Conservation (phyloP, 2,329 filamentous ascomycete genomes). For the Clarireedia homoeocarpa region DNA sequence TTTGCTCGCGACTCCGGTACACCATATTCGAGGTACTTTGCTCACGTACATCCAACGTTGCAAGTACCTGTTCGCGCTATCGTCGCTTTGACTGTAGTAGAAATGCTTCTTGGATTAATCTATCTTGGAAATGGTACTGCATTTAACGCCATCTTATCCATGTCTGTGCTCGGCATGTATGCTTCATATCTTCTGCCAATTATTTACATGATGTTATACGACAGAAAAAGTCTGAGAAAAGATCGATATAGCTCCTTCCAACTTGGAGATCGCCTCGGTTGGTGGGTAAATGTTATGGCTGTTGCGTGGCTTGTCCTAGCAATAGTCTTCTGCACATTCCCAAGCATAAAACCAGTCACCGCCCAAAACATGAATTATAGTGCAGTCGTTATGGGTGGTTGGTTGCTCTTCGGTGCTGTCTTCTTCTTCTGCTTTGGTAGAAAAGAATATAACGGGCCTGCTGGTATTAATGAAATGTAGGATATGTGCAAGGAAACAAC, state of each 20-base stretch:
- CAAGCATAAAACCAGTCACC: constrained; percentile 33
- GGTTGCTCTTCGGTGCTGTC: constrained; percentile 30
- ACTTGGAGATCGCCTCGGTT: constrained; percentile 31
- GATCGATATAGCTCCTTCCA: constrained; percentile 22
- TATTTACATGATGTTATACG: constrained; percentile 31
- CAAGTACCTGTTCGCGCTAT: constrained; percentile 35
- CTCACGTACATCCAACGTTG: constrained; percentile 25
- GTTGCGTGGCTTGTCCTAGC: constrained; percentile 37
- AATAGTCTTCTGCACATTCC: constrained; percentile 40
- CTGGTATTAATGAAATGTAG: not conserved
- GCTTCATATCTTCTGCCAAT: constrained; percentile 37
- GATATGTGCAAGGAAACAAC: no score
- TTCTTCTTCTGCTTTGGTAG: constrained; percentile 30
- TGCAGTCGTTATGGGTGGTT: constrained; percentile 35
- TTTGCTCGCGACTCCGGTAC: constrained; percentile 40
- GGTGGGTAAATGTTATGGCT: constrained; percentile 33
- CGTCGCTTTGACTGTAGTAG: constrained; percentile 35
- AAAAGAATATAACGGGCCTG: constrained; percentile 24
- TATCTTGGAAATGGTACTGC: constrained; percentile 40
- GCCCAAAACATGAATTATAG: constrained; percentile 41
- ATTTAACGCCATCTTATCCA: constrained; percentile 39
- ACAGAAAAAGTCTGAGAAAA: constrained; percentile 25
- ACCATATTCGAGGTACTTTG: constrained; percentile 31
- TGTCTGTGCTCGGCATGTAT: constrained; percentile 38
- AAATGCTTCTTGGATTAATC: constrained; percentile 38